Evolutionary conservation across 2,329 filamentous ascomycete genomes (phyloP).

Genomic region (Hortaea werneckii): DNA sequence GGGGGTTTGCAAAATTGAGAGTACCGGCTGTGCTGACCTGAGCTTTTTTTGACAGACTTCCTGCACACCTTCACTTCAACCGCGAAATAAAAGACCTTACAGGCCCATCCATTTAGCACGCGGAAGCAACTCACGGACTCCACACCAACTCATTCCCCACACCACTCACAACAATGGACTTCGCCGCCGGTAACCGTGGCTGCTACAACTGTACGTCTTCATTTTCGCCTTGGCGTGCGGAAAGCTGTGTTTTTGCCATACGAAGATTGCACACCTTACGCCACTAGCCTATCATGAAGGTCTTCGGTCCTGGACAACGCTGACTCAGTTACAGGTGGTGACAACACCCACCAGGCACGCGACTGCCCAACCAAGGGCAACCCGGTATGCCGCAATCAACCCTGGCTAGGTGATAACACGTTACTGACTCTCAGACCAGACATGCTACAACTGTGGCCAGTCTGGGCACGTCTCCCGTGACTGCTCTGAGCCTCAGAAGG

Average conservation of each 20-base stretch:
- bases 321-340: constrained; percentile 31
- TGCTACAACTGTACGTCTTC: constrained; percentile 49
- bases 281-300: no score
- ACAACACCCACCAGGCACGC: constrained; percentile 39
- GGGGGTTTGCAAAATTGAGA: background rate
- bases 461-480: constrained; percentile 58
- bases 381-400: constrained; percentile 10
- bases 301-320: background rate
- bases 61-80: background rate
- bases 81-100: background rate
- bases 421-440: constrained; percentile 8
- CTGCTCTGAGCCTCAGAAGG: constrained; percentile 80
- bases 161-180: background rate
- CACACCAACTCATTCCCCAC: background rate
- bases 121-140: background rate
- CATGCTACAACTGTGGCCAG: constrained; percentile 37
- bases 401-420: background rate
- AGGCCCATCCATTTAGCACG: no score
- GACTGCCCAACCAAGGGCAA: constrained; percentile 42
- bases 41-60: background rate
- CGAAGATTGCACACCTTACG: background rate
- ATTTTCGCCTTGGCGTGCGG: no score
- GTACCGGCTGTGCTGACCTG: background rate
- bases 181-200: constrained; percentile 35
- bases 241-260: constrained; percentile 1